Conservation (phyloP, 352 stramenopile genomes). For the Thalassiosira livingstoniorum region DNA sequence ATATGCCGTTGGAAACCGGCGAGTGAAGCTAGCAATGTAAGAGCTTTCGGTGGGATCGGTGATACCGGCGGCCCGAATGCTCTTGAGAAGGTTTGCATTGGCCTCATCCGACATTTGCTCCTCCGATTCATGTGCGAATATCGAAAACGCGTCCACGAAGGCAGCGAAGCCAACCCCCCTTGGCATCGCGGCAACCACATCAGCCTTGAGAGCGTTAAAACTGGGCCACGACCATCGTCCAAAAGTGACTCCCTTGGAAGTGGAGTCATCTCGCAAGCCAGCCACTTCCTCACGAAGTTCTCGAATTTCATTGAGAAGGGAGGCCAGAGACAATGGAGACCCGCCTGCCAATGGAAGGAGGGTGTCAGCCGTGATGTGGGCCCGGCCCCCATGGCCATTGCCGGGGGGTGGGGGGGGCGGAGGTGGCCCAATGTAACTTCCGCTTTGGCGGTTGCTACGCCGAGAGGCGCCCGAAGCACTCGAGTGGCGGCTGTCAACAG, state of each 20-base stretch:
- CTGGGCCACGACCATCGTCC: not conserved
- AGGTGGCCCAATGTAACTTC: too few relatives aligned
- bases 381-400: too few relatives aligned
- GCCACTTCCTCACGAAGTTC: too few relatives aligned
- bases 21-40: not conserved
- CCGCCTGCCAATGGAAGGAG: too few relatives aligned
- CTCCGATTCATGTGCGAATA: constrained; percentile 3
- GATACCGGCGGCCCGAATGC: not conserved
- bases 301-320: too few relatives aligned
- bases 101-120: not conserved
- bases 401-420: too few relatives aligned
- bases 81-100: not conserved
- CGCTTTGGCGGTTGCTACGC: too few relatives aligned
- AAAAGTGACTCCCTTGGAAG: not conserved
- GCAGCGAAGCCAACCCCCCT: not conserved
- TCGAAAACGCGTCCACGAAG: not conserved
- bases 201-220: not conserved
- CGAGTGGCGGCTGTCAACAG: too few relatives aligned
- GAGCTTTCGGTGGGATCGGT: not conserved
- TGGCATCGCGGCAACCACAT: not conserved
- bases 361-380: too few relatives aligned
- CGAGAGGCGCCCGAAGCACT: too few relatives aligned
- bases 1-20: not conserved
- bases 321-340: too few relatives aligned
- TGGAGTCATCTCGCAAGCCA: too few relatives aligned